Evolutionary conservation across 108 stramenopile genomes (phyloP), one percentile per base, ranked within the genome.

Genomic region (Craspedostauros australis): DNA sequence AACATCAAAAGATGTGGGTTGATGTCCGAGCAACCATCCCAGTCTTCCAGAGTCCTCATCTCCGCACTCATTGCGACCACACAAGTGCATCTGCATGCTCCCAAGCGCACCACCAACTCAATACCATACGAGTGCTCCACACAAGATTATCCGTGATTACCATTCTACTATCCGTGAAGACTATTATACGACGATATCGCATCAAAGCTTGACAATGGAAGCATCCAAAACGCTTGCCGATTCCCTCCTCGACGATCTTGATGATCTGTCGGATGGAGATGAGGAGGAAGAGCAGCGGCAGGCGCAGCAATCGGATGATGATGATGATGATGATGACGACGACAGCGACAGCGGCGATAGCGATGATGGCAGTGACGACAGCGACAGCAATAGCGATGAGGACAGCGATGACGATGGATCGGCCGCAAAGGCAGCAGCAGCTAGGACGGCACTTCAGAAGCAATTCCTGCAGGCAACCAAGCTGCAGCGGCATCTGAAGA

Each of bases 231-330:
- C 82, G 9, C 68, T 79, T 2, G 79, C 85, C 7, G 89, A 86
- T 60, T 50, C 82, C 16, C 71, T 91, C 2, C 53, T 91, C 49
- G 89, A 84, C 46, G 89, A 91, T 66, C 68, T 91, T 8, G 82
- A 86, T 39, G 89, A 91, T 48, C 66, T 91, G 38, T 80, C 76
- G 34, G 85, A 86, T 55, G 73, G 55, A 8, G 84, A 90, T 15
- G 67, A 82, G 11, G 69, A 74, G 12, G 25, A 62, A 46, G 63
- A 57, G 26, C 14, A 30, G 49, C 25, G 12, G 31, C 25, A 8
- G 22, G 51, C 21, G 20, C 41, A 53, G 15, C 23, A 44, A 63
- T 27, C 48, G 4, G 24, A 2, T 16, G 43, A 52, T 18, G 64
- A 46, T 15, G 41, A 46, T 22, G 33, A 25, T 5, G 29, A 43